These are phyloP conservation scores for Macrolepiota dolichaula DNA, from an alignment of 768 basidiomycete species.

Conservation along the genomic window DNA sequence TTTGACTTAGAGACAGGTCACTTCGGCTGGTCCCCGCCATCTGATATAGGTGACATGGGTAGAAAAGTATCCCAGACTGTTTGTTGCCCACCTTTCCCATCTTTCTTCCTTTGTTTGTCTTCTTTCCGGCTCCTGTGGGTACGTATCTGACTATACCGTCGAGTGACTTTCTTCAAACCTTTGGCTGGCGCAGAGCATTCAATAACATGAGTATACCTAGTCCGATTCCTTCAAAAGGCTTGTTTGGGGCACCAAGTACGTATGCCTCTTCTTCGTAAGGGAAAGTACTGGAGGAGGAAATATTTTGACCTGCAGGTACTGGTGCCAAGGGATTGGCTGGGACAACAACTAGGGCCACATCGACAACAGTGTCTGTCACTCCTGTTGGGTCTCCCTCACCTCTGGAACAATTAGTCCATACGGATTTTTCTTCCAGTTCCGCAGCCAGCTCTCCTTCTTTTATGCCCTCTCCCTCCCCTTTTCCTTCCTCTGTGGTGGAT, in stretches of 20 bases:
- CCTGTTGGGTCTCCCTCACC: neutral
- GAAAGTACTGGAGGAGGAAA: neutral
- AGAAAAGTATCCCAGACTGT: neutral
- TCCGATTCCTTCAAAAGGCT: neutral
- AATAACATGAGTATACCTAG: neutral
- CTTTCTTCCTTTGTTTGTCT: neutral
- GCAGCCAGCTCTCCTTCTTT: neutral
- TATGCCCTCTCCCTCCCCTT: neutral
- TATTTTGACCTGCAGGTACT: neutral
- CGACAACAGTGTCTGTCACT: neutral
- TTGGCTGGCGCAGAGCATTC: neutral
- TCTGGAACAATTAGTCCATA: too few species aligned
- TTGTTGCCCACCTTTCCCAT: neutral
- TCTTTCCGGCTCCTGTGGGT: neutral
- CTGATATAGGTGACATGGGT: constrained; percentile 9
- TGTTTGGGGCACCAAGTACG: neutral
- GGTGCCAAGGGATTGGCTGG: too few species aligned
- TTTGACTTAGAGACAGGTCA: neutral
- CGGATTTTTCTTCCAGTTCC: neutral
- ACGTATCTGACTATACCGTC: neutral
- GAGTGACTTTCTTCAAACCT: neutral
- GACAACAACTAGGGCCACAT: neutral
- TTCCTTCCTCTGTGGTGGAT: neutral
- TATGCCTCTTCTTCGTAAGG: neutral
- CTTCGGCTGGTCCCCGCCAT: neutral